Conservation (phyloP, 768 basidiomycete genomes). For the Trametes elegans region DNA sequence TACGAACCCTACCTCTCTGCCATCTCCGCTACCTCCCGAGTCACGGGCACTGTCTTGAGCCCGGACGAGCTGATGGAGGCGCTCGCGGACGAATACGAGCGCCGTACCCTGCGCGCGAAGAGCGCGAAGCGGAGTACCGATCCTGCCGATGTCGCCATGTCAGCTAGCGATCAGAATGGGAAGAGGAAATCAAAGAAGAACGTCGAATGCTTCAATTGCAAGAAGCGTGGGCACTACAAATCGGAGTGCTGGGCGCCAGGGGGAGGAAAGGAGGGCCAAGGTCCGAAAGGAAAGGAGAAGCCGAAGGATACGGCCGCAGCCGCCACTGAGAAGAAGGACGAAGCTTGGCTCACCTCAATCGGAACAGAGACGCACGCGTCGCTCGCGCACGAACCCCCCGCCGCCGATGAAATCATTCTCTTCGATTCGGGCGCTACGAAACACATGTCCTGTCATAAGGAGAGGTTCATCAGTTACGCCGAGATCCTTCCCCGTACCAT, state of each 20-base stretch:
- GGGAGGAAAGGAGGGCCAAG: slow-evolving; percentile 22
- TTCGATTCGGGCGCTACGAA: slow-evolving; percentile 36
- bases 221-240: slow-evolving; percentile 18
- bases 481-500: slow-evolving; percentile 25
- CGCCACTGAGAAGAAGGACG: not conserved
- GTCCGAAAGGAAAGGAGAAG: slow-evolving; percentile 3
- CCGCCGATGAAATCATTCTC: not conserved
- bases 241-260: slow-evolving; percentile 22
- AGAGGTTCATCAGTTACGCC: slow-evolving; percentile 29
- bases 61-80: not conserved
- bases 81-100: not conserved
- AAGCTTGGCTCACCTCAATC: not conserved
- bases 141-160: not conserved
- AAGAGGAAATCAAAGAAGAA: not conserved
- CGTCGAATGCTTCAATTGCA: slow-evolving; percentile 22
- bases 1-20: not conserved
- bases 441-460: slow-evolving; percentile 33
- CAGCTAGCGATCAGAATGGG: not conserved
- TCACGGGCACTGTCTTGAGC: not conserved
- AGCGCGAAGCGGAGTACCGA: not conserved
- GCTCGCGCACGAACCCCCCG: not conserved
- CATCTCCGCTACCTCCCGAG: not conserved
- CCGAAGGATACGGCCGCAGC: not conserved
- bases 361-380: not conserved
- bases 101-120: not conserved